A percentile compares a stretch with the other conserved stretches of the same genome.
Evolutionary conservation across 352 stramenopile species (phyloP).

Genomic region (Globisporangium nodosum): DNA sequence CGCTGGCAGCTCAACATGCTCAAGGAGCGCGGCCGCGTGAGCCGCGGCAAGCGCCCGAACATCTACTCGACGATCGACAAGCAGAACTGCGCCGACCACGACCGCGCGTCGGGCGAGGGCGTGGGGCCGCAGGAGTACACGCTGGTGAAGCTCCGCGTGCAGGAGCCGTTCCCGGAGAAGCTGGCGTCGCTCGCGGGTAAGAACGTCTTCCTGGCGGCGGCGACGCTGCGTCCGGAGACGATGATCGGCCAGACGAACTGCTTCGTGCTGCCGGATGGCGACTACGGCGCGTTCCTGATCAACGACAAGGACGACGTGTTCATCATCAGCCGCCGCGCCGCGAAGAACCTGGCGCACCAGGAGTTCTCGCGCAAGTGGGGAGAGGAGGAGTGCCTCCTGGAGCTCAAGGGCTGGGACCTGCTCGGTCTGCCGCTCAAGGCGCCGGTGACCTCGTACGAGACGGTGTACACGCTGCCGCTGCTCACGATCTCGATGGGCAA

Average conservation of each 20-base stretch:
- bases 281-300: slow-evolving; percentile 98
- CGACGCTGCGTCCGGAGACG: slow-evolving; percentile 98
- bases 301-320: slow-evolving; percentile 93
- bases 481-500: slow-evolving; percentile 99
- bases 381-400: slow-evolving; percentile 82
- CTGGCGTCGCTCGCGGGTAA: slow-evolving; percentile 74
- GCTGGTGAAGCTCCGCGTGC: slow-evolving; percentile 96
- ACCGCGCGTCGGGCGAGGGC: slow-evolving; percentile 97
- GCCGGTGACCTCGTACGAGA: slow-evolving; percentile 96
- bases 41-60: slow-evolving; percentile 97
- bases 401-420: slow-evolving; percentile 96
- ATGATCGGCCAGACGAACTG: slow-evolving; percentile 99
- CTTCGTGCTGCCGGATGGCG: slow-evolving; percentile 97
- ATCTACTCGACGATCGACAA: slow-evolving; percentile 98
- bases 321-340: slow-evolving; percentile 92
- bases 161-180: slow-evolving; percentile 77
- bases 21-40: slow-evolving; percentile 84
- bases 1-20: slow-evolving; percentile 99
- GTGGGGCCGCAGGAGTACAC: slow-evolving; percentile 99
- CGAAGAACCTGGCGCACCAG: slow-evolving; percentile 95
- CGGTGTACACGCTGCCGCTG: slow-evolving; percentile 98
- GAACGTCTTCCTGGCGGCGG: slow-evolving; percentile 96
- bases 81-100: slow-evolving; percentile 99
- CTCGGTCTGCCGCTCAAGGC: slow-evolving; percentile 94
- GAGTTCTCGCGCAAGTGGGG: slow-evolving; percentile 87